Percentiles rank a stretch among this genome's conserved stretches.
Evolutionary conservation across 2,329 filamentous ascomycete genomes (phyloP).

Genomic region (Samsoniella hepiali): DNA sequence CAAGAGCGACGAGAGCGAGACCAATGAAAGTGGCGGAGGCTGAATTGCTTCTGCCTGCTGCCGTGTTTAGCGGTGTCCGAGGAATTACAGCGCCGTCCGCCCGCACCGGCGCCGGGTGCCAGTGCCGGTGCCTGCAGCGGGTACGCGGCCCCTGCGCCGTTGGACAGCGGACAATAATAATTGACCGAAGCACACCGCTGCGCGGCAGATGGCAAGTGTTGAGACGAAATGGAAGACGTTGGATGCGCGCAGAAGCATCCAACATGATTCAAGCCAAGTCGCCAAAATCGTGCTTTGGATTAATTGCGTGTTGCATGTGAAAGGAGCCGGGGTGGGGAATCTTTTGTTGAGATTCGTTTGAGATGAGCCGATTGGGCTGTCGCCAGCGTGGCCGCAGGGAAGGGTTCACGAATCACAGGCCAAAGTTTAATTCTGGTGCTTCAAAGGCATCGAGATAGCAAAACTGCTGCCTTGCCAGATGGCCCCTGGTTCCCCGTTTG

Average conservation of each 20-base stretch:
- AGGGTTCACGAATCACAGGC: conserved; percentile 2
- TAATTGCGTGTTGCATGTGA: neutral
- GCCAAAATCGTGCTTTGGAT: neutral
- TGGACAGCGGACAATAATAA: neutral
- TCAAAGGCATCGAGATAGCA: neutral
- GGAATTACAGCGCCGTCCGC: too few relatives aligned
- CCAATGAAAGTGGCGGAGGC: neutral
- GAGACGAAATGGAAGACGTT: neutral
- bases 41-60: too few relatives aligned
- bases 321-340: neutral
- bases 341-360: neutral
- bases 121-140: conserved; percentile 3
- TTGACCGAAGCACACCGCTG: neutral
- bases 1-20: neutral
- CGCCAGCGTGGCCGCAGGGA: neutral
- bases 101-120: neutral
- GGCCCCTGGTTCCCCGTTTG: neutral
- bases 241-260: neutral
- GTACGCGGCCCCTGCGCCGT: conserved; percentile 1
- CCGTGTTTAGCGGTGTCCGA: too few relatives aligned
- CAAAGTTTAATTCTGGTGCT: neutral
- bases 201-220: neutral
- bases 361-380: neutral
- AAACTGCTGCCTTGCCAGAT: neutral
- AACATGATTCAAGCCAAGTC: neutral